Percentiles rank a stretch among this genome's conserved stretches.
These are phyloP conservation scores for Westerdykella sp. DNA, from an alignment of 2,329 filamentous ascomycete species.

Conservation along the genomic window DNA sequence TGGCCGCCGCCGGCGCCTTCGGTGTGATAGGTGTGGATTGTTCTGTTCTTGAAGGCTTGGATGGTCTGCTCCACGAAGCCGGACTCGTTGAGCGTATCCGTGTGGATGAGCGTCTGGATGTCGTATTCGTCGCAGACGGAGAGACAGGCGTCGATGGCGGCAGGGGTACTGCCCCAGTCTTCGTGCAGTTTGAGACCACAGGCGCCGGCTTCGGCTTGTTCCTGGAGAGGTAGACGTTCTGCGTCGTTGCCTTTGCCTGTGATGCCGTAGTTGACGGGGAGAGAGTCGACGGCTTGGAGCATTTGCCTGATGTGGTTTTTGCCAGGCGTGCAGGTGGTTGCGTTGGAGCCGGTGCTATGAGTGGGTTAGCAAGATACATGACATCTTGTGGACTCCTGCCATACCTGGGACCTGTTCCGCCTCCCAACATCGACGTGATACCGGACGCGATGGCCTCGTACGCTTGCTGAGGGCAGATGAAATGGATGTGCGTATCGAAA, in stretches of 20 bases:
- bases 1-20: slow-evolving; percentile 93
- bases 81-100: slow-evolving; percentile 91
- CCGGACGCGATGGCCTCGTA: slow-evolving; percentile 77
- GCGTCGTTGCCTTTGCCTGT: slow-evolving; percentile 93
- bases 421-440: slow-evolving; percentile 84
- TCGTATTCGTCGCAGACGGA: slow-evolving; percentile 83
- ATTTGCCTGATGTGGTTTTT: slow-evolving; percentile 78
- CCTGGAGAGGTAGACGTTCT: slow-evolving; percentile 60
- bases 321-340: slow-evolving; percentile 89
- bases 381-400: slow-evolving; percentile 7
- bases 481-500: slow-evolving; percentile 85
- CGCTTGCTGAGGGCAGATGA: slow-evolving; percentile 90
- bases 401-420: slow-evolving; percentile 83
- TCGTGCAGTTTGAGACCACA: slow-evolving; percentile 93
- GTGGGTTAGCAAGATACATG: slow-evolving; percentile 13
- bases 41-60: slow-evolving; percentile 73
- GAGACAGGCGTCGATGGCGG: slow-evolving; percentile 79
- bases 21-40: slow-evolving; percentile 95
- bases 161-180: slow-evolving; percentile 89
- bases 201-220: slow-evolving; percentile 76
- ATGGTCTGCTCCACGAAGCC: slow-evolving; percentile 95
- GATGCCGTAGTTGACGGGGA: slow-evolving; percentile 84
- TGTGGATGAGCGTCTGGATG: slow-evolving; percentile 90
- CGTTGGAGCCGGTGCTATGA: slow-evolving; percentile 71
- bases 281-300: slow-evolving; percentile 74